Conservation (phyloP, 148 eudicot genomes). For the Rhododendron ferrugineum region DNA sequence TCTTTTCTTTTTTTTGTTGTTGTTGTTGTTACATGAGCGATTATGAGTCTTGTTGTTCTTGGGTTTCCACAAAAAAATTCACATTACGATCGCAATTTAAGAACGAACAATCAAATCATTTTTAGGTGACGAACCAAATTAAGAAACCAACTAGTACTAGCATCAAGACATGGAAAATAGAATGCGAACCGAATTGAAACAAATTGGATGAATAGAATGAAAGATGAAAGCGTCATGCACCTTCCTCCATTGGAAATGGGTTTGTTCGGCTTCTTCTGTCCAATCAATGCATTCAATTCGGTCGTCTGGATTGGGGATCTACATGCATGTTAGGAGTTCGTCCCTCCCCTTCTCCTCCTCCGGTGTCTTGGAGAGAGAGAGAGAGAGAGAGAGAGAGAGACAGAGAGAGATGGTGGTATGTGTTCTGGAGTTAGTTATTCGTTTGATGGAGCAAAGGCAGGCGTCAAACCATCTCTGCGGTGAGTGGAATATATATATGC, state of each 20-base stretch:
- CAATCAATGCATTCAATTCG: not conserved
- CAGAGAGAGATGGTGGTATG: not conserved
- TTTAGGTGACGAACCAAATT: not conserved
- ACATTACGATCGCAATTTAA: not conserved
- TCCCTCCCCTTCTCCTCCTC: slow-evolving; percentile 4
- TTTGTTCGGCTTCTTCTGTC: not conserved
- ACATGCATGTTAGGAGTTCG: not conserved
- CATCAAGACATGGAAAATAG: not conserved
- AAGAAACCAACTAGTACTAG: not conserved
- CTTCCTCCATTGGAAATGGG: slow-evolving; percentile 18
- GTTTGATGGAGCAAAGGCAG: not conserved
- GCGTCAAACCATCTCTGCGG: not conserved
- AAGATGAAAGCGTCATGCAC: slow-evolving; percentile 6
- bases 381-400: slow-evolving; percentile 1
- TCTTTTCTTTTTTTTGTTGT: not conserved
- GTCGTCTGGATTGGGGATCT: not conserved
- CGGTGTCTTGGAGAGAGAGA: not conserved
- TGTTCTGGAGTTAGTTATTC: not conserved
- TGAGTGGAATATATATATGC: no score
- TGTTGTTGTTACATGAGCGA: not conserved
- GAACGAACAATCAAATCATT: not conserved
- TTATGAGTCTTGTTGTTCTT: slow-evolving; percentile 22
- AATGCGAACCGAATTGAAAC: not conserved
- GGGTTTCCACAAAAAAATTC: slow-evolving; percentile 20
- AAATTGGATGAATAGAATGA: not conserved